Evolutionary conservation across 2,329 filamentous ascomycete genomes (phyloP), one percentile per base, ranked within the genome.

Genomic region (Exophiala bonariae): DNA sequence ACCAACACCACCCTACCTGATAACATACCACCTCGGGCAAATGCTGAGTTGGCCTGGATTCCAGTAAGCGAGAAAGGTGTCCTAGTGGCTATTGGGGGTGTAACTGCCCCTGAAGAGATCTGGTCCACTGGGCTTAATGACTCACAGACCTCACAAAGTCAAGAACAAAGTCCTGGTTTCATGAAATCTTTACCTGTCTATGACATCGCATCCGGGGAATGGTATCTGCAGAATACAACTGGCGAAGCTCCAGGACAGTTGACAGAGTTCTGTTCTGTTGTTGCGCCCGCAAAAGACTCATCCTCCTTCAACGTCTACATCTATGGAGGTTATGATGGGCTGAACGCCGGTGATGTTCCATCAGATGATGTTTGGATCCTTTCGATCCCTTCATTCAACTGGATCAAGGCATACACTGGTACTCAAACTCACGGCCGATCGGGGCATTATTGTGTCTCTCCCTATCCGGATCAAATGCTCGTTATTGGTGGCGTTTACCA

Each of bases 11-110:
- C 80, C 0, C 61, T 88, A 2, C 76, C 78, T 0, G 32, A 58
- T 0, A 54, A 61, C 3, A 69, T 85, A 5, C 64, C 69, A 3
- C 77, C 77, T 1, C 77, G 86, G 13, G 81, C 82, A 3, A 82
- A 79, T 55, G 75, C 83, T 0, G 83, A 86, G 48, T 69, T 86
- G 1, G 82, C 86, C 1, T 89, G 85, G 84, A 55, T 72, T 6
- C 70, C 70, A 4, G 64, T 70, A 1, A 65, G 66, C 1, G 57
- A 64, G 1, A 58, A 59, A 2, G 70, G 70, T 2, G 56, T 65
- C 2, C 50, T 73, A 3, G 59, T 72, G 5, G 64, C 63, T 3
- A 65, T 73, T 28, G 70, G 70, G 4, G 70, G 70, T 13, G 57
- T 59, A 11, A 46, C 47, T 13, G 47, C 46, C 18, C 59, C 59